Evolutionary conservation across 257 asterid genomes (phyloP).

Genomic region (Anisodus tanguticus): DNA sequence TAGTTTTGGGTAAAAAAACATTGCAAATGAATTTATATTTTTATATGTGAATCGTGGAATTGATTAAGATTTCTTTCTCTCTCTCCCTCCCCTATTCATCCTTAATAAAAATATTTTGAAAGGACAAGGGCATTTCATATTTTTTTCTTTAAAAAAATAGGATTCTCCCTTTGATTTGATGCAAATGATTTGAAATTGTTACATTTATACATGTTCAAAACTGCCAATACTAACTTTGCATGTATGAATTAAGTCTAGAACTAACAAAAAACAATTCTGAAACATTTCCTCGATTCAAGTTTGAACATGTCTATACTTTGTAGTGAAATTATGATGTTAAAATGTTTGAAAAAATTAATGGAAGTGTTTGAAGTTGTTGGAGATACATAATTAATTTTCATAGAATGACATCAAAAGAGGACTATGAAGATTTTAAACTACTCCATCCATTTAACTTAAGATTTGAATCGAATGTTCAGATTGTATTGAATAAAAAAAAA

Average conservation of each 20-base stretch:
- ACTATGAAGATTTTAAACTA: too few species aligned
- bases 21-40: neutral
- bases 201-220: neutral
- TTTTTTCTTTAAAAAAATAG: neutral
- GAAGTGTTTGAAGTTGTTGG: neutral
- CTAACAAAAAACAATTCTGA: neutral
- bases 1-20: neutral
- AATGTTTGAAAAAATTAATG: neutral
- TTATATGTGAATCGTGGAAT: neutral
- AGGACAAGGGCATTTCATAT: neutral
- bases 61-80: neutral
- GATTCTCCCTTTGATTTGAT: neutral
- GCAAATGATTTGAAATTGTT: neutral
- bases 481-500: too few species aligned
- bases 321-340: too few species aligned
- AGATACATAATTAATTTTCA: too few species aligned
- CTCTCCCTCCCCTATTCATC: neutral
- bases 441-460: too few species aligned
- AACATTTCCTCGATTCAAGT: too few species aligned
- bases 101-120: too few species aligned
- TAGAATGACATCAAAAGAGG: too few species aligned
- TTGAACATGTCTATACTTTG: too few species aligned
- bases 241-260: neutral
- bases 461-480: too few species aligned
- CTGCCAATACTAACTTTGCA: neutral